Base-by-base conservation (phyloP, 1,284 basidiomycete species). In the Sparassis latifolia region DNA sequence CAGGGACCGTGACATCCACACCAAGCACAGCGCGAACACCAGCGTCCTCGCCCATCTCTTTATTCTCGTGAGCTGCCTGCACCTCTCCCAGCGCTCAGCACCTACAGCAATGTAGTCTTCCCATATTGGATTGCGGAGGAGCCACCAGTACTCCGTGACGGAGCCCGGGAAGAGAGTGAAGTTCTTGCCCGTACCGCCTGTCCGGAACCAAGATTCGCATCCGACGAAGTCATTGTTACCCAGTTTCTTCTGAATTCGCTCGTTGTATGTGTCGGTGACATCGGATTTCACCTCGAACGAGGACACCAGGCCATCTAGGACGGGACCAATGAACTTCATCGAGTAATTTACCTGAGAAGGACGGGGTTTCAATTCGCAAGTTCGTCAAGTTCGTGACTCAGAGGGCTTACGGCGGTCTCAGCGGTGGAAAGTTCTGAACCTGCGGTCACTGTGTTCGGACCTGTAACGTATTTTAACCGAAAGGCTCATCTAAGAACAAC, bases 371-470 rank as follows among this genome's bases (percentile, higher is more conserved):
- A 37, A 37, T 37, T 6, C 35, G 7, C 6, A 37, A 37, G 12
- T 12, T 6, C 35, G 35, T 37, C 35, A 1, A 37, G 35, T 20
- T 20, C 20, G 20, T 20, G 20, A 20, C 20, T 20, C 20, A 20
- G 20, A 20, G 35, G 12, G 37, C 39, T 10, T 60, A 45, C 48
- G 42, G 44, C 33, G 20, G n/a, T n/a, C 31, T 79, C 78, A 56
- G 77, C 68, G 48, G 67, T 69, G 58, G 78, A 80, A 44, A 78
- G 67, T 33, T 75, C 66, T 20, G 77, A 79, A 12, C 73, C 73
- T 54, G 78, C 77, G 12, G 76, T 77, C 10, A 74, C 66, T n/a
- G 71, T 69, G 56, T 79, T 80, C 75, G 77, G 5, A 60, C 65
- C 65, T 44, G 10, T 76, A 39, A 71, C 66, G n/a, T 40, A 32